These are phyloP conservation scores for Rhizophora mangle DNA, from an alignment of 345 rosid genomes.

Conservation along the genomic window DNA sequence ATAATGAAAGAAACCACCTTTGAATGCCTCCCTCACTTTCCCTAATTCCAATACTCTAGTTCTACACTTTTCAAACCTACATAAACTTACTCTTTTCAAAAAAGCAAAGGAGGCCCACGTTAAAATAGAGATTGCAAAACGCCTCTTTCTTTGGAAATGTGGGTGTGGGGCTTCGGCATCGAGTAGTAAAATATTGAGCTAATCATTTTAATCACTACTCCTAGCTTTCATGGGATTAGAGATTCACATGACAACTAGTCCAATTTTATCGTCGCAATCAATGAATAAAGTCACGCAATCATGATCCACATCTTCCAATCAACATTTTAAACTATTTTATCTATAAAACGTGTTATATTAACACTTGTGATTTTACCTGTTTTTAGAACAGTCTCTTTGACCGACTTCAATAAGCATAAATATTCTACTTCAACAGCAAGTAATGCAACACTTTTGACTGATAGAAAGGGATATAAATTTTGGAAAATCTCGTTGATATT, in stretches of 20 bases:
- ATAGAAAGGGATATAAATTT: too few species aligned
- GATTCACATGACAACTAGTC: constrained; percentile 33
- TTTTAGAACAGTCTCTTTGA: too few species aligned
- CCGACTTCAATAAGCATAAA: too few species aligned
- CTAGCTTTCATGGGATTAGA: constrained; percentile 36
- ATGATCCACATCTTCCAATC: constrained; percentile 28
- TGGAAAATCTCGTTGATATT: too few species aligned
- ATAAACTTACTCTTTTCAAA: constrained; percentile 34
- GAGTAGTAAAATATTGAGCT: constrained; percentile 27
- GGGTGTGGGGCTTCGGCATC: constrained; percentile 19
- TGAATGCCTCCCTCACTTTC: constrained; percentile 32
- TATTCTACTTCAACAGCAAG: too few species aligned
- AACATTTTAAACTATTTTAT: not conserved
- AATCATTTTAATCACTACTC: constrained; percentile 48
- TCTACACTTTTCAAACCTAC: constrained; percentile 43
- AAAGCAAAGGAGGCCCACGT: constrained; percentile 27
- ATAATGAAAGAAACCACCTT: constrained; percentile 41
- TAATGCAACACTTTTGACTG: too few species aligned
- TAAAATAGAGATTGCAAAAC: not conserved
- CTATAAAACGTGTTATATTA: too few species aligned
- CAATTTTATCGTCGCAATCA: constrained; percentile 16
- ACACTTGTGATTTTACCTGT: too few species aligned
- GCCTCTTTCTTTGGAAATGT: constrained; percentile 29
- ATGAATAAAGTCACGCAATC: constrained; percentile 23
- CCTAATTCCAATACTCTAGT: constrained; percentile 42